Base-by-base conservation (phyloP, 495 filamentous ascomycete genomes). In the Penicillium ochrochloron region DNA sequence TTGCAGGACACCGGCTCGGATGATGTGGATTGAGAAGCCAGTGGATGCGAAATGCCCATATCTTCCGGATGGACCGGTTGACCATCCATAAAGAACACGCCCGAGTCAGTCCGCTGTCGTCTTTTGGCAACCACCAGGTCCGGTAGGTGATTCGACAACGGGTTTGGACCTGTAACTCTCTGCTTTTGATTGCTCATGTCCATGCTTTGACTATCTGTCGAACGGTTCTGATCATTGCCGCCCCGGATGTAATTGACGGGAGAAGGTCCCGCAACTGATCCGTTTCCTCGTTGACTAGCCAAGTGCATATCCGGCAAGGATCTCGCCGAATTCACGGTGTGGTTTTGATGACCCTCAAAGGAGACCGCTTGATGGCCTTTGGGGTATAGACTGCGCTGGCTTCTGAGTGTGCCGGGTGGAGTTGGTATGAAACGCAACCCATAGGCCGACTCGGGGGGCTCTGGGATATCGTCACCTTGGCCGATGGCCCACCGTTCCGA, bases 1-100 rank as follows among this genome's bases (percentile, higher is more conserved):
- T 69, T 71, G 61, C 55, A 57, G n/a, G 77, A 73, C 15, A 59
- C 54, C 10, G 64, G n/a, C 4, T 46, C 65, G 31, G 76, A 72
- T 10, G 71, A 70, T 11, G 70, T 64, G 19, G 66, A 64, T 14
- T 65, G 64, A 10, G 72, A 74, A 3, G 70, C 75, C 12, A 79
- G 67, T 53, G 66, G 58, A 44, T 68, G 66, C 5, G 78, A 70
- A 31, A 80, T 79, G 15, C 73, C 69, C 59, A 80, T 62, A 14
- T 78, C 75, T 11, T 59, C 71, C 31, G 80, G 66, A 60, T 79
- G 72, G 33, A 77, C 57, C 15, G 74, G 68, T 31, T 60, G 61
- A 31, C 54, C 39, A 27, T 75, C 76, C 3, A 61, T 29, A n/a
- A 59, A 23, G 44, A 59, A 41, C 50, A 58, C 59, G 9, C 54